These are phyloP conservation scores for Botryotinia convoluta DNA, from an alignment of 2,329 filamentous ascomycete species.

Conservation along the genomic window DNA sequence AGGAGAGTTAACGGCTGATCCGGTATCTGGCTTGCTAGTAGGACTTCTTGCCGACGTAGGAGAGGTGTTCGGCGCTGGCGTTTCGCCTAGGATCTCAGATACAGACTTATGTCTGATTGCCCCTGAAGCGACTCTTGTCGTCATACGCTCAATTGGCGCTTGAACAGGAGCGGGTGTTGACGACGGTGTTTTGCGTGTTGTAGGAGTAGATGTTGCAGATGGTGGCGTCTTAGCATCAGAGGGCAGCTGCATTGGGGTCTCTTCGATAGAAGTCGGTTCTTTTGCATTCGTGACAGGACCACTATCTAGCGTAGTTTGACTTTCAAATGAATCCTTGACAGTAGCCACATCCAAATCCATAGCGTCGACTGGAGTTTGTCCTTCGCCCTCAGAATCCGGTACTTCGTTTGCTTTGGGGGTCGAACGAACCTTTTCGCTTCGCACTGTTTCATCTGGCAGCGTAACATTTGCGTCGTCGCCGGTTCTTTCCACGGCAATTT, in stretches of 20 bases:
- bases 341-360: slow-evolving; percentile 35
- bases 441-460: slow-evolving; percentile 17
- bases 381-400: slow-evolving; percentile 34
- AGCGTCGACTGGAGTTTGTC: slow-evolving; percentile 29
- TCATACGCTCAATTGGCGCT: slow-evolving; percentile 53
- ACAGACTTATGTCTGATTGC: slow-evolving; percentile 70
- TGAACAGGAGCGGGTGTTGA: slow-evolving; percentile 30
- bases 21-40: slow-evolving; percentile 25
- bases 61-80: slow-evolving; percentile 42
- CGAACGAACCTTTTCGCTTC: slow-evolving; percentile 18
- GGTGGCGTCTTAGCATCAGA: slow-evolving; percentile 24
- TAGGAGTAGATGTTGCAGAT: slow-evolving; percentile 25
- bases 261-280: neutral
- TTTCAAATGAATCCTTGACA: slow-evolving; percentile 35
- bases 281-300: neutral
- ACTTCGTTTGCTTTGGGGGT: slow-evolving; percentile 27
- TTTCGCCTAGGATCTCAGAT: slow-evolving; percentile 66
- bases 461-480: neutral
- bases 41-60: slow-evolving; percentile 25
- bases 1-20: slow-evolving; percentile 29
- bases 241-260: slow-evolving; percentile 8
- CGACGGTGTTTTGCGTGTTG: slow-evolving; percentile 32
- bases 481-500: neutral
- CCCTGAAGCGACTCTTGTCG: slow-evolving; percentile 67
- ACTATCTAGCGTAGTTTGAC: slow-evolving; percentile 23